A percentile compares a stretch with the other conserved stretches of the same genome.
phyloP scores from a whole-genome alignment of 371 early-diverging fungal species.

The Apophysomyces sp. region DNA sequence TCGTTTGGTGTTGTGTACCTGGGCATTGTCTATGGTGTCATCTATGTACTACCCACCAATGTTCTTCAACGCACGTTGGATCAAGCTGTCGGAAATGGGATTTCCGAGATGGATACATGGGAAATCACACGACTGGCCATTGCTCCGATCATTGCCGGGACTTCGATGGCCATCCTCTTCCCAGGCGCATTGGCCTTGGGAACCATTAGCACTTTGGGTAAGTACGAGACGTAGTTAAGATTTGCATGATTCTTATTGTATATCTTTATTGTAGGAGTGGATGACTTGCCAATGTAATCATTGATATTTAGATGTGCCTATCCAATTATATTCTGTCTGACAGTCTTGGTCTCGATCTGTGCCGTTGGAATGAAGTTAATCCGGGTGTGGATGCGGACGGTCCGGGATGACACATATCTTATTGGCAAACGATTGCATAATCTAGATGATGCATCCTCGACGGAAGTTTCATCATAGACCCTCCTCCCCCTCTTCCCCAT shows the following conservation, averaged over 20 bases:
- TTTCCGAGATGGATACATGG: slow-evolving; percentile 24
- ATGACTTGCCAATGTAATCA: slow-evolving; percentile 17
- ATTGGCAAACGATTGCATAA: slow-evolving; percentile 65
- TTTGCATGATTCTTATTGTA: background rate
- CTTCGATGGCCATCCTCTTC: slow-evolving; percentile 12
- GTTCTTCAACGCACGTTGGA: slow-evolving; percentile 28
- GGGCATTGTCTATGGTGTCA: slow-evolving; percentile 48
- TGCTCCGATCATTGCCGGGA: slow-evolving; percentile 26
- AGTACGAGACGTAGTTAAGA: background rate
- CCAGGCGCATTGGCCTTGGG: slow-evolving; percentile 23
- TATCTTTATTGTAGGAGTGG: background rate
- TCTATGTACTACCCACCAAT: slow-evolving; percentile 49
- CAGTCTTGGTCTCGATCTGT: slow-evolving; percentile 2
- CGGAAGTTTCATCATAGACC: background rate
- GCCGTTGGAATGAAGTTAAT: slow-evolving; percentile 16
- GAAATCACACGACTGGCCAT: slow-evolving; percentile 32
- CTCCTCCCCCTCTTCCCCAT: too few species aligned
- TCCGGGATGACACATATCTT: slow-evolving; percentile 62
- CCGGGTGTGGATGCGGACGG: slow-evolving; percentile 47
- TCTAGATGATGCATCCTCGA: slow-evolving; percentile 19
- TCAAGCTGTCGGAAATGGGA: slow-evolving; percentile 26
- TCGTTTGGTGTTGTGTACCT: slow-evolving; percentile 58
- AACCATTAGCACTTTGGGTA: slow-evolving; percentile 10
- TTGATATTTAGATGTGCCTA: slow-evolving; percentile 34
- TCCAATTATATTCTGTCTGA: slow-evolving; percentile 25